Evolutionary conservation across 257 asterid species (phyloP).

Genomic region (Nicotiana attenuata): DNA sequence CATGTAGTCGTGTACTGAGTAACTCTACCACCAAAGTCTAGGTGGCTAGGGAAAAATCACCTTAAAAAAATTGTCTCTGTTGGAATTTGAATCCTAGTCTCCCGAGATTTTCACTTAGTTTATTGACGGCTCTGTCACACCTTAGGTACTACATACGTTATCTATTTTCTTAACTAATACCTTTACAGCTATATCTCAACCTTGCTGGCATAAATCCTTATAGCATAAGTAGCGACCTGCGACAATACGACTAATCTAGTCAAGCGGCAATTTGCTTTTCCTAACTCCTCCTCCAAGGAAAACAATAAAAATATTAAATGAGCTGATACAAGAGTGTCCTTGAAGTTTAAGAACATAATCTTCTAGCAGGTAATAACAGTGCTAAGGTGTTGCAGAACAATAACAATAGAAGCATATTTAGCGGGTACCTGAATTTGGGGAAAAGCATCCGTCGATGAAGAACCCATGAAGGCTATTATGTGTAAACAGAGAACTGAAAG

Average conservation of each 20-base stretch:
- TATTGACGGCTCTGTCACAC: not conserved
- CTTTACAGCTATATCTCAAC: not conserved
- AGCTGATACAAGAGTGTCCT: not conserved
- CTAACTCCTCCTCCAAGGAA: not conserved
- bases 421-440: constrained; percentile 43
- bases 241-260: not conserved
- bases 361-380: not conserved
- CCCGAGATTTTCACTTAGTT: not conserved
- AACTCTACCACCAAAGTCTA: not conserved
- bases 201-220: not conserved
- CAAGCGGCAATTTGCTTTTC: not conserved
- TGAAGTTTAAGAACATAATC: not conserved
- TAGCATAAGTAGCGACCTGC: not conserved
- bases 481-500: not conserved
- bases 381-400: not conserved
- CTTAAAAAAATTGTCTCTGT: not conserved
- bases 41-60: not conserved
- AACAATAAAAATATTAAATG: not conserved
- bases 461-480: constrained; percentile 23
- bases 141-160: not conserved
- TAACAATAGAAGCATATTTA: not conserved
- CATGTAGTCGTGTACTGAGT: not conserved
- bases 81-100: not conserved
- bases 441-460: constrained; percentile 30
- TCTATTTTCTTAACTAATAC: not conserved